Evolutionary conservation across 495 filamentous ascomycete species (phyloP), one percentile per base, ranked within the genome.

Genomic region (Articulospora tetracladia): DNA sequence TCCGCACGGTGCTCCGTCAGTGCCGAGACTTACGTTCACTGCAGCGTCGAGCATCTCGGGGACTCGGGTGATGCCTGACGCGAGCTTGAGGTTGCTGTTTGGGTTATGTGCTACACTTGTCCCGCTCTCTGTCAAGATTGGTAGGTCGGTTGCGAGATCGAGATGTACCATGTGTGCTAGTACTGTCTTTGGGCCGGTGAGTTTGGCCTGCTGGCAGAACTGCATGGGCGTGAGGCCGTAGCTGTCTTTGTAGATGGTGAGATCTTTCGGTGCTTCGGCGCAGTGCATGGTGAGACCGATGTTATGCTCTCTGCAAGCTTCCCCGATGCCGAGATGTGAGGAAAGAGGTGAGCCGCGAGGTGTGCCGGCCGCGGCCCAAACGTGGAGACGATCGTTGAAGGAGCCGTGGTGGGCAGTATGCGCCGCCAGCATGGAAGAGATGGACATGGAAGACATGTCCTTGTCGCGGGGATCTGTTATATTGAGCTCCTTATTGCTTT

Each of bases 231-330:
- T 65, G 13, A 55, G 55, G 28, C 25, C 27, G 44, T 65, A 65
- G 28, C 44, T 49, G 44, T 65, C 63, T n/a, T 49, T 48, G 46
- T 61, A 65, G 27, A 65, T 65, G 39, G 59, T 51, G 2, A 65
- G 36, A 41, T 65, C 63, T 55, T 59, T 61, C 0, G 63, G 63
- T 7, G 63, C 63, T 58, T 65, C 63, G 3, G 63, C 63, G 28
- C 63, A 65, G 51, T 65, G 63, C 63, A 65, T 65, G 7, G 63
- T 65, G 17, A 65, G 50, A 39, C 63, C 63, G 20, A 65, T 65
- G 26, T 58, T 39, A 28, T 61, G 63, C n/a, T 55, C 58, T 58
- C 44, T 15, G 36, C 58, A 65, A 0, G 58, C 49, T 55, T 61
- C 50, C 1, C 63, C 63, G 22, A 65, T 61, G 2, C 48, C 53